Evolutionary conservation across 345 rosid species (phyloP).

Genomic region (Mercurialis annua): DNA sequence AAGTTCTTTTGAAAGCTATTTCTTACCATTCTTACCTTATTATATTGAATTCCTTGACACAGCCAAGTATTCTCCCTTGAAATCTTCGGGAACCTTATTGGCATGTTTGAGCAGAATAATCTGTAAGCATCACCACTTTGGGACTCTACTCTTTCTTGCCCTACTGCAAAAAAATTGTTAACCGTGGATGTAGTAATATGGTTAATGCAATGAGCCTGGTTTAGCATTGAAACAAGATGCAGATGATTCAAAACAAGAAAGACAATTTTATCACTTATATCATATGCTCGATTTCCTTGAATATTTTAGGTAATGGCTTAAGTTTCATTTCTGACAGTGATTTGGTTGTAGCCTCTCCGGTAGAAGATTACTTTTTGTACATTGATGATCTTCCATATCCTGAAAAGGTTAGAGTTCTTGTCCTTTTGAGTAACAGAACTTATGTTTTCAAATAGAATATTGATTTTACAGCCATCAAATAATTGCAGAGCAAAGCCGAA

Average conservation of each 20-base stretch:
- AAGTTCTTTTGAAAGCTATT: not conserved
- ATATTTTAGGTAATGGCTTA: constrained; percentile 14
- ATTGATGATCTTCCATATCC: constrained; percentile 62
- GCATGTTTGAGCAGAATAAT: constrained; percentile 97
- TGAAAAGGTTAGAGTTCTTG: constrained; percentile 50
- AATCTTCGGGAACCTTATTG: constrained; percentile 80
- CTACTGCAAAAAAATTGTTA: constrained; percentile 2
- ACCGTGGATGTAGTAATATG: constrained; percentile 5
- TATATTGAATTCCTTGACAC: constrained; percentile 49
- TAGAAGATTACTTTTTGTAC: constrained; percentile 82
- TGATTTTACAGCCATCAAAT: constrained; percentile 9
- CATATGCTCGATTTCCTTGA: constrained; percentile 11
- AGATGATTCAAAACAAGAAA: not conserved
- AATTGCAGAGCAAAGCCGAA: constrained; percentile 58
- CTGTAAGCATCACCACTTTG: constrained; percentile 49
- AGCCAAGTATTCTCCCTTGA: constrained; percentile 80
- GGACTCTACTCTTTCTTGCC: constrained; percentile 5
- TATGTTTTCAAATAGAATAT: not conserved
- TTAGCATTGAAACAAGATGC: not conserved
- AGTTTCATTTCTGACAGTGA: constrained; percentile 57
- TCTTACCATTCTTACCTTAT: constrained; percentile 2
- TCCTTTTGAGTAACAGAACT: not conserved
- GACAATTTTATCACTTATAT: constrained; percentile 4
- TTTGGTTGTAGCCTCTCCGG: constrained; percentile 90
- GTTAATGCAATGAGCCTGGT: constrained; percentile 2